Conservation (phyloP, 2,329 filamentous ascomycete genomes). For the Cladobotryum protrusum region DNA sequence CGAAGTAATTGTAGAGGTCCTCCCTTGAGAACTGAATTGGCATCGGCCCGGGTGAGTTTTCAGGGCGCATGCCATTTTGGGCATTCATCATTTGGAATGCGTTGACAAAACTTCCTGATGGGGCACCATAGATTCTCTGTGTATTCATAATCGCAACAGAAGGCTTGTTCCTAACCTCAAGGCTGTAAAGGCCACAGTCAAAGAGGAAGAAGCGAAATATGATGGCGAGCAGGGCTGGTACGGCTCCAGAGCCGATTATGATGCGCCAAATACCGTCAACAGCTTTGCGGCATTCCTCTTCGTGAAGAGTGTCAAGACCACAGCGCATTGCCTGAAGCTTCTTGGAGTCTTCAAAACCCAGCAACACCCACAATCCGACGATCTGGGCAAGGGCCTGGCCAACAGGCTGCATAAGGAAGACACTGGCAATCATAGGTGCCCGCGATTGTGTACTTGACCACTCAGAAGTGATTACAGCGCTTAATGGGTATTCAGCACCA, state of each 20-base stretch:
- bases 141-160: slow-evolving; percentile 53
- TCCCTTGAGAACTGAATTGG: slow-evolving; percentile 43
- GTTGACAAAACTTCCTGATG: slow-evolving; percentile 14
- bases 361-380: slow-evolving; percentile 49
- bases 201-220: slow-evolving; percentile 62
- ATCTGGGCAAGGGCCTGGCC: slow-evolving; percentile 60
- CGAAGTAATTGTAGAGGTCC: slow-evolving; percentile 46
- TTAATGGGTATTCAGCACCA: slow-evolving; percentile 63
- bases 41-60: slow-evolving; percentile 31
- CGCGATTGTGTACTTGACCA: slow-evolving; percentile 57
- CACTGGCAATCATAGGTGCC: slow-evolving; percentile 60
- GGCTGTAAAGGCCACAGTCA: slow-evolving; percentile 58
- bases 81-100: slow-evolving; percentile 17
- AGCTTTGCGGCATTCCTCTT: slow-evolving; percentile 38
- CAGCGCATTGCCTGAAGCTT: slow-evolving; percentile 40
- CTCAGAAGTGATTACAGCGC: slow-evolving; percentile 62
- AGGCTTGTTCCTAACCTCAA: slow-evolving; percentile 59
- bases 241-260: slow-evolving; percentile 58
- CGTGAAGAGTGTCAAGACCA: slow-evolving; percentile 39
- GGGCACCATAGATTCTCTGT: slow-evolving; percentile 49
- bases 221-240: slow-evolving; percentile 58
- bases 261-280: slow-evolving; percentile 62
- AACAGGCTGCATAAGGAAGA: slow-evolving; percentile 64
- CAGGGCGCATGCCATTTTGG: slow-evolving; percentile 21
- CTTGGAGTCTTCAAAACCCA: slow-evolving; percentile 38